Base-by-base conservation (phyloP, 1,139 yeast genomes). In the Entelexis sorbosivorans region DNA sequence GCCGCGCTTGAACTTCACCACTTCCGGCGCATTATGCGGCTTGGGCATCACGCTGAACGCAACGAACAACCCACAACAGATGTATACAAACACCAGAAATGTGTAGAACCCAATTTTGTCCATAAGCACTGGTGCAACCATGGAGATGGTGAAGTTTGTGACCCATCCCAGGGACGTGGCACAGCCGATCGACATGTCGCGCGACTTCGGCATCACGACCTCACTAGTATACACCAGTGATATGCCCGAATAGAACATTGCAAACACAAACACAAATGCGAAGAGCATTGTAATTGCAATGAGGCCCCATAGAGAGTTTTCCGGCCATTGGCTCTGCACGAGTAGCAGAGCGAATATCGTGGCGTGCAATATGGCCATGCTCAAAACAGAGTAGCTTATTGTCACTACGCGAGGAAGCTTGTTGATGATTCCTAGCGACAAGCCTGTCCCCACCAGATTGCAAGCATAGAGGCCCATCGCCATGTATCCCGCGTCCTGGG, bases 81-180 rank as follows among this genome's bases (percentile, higher is more conserved):
- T 54, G 0, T 60, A 48, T 0, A 74, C 71, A 51, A 77, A 66
- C 0, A 72, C 54, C 5, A 75, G 56, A 59, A 78, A 78, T 0
- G 74, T 66, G 58, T 72, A 74, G 64, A 71, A 69, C 40, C 70
- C 70, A 11, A 74, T 56, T 11, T 58, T 38, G 33, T 66, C 63
- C 52, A 79, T 64, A 36, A 73, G 55, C 0, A 67, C 48, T 0
- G 84, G 83, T 9, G 62, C 57, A 5, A 49, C 20, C 19, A 59
- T 52, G 3, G 67, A 59, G 19, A 64, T 38, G 1, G 52, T 49
- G 24, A 75, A 73, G 56, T 72, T 75, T 32, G 72, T 59, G 0
- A 71, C 58, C 82, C 83, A 80, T 1, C 81, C 77, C 2, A 69
- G 63, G 32, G 76, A 67, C 69, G 78, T 72, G 47, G 81, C 75